Percentiles rank a stretch among this genome's conserved stretches.
phyloP scores from a whole-genome alignment of 2,329 filamentous ascomycete genomes.

The Cryphonectria parasitica region DNA sequence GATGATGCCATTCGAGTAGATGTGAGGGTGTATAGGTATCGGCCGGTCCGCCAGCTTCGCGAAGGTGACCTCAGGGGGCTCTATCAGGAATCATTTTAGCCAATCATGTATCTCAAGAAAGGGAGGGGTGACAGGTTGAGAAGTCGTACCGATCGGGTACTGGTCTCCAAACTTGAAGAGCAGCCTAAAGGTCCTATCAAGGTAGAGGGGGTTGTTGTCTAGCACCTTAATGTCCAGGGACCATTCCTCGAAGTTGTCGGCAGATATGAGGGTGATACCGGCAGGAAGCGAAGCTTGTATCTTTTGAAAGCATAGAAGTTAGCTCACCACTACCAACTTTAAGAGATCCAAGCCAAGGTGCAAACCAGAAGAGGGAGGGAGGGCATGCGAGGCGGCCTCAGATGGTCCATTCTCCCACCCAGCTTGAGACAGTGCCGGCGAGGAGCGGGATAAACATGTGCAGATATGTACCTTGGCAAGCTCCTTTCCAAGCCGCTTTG shows the following conservation, averaged over 20 bases:
- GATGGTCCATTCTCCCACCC: background rate
- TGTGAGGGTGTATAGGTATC: conserved; percentile 94
- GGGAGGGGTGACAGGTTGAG: background rate
- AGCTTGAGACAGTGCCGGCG: background rate
- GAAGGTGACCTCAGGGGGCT: conserved; percentile 94
- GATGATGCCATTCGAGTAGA: conserved; percentile 98
- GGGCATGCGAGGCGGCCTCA: background rate
- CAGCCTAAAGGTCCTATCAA: conserved; percentile 77
- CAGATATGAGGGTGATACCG: conserved; percentile 77
- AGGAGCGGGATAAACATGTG: no score
- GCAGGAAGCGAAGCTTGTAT: conserved; percentile 63
- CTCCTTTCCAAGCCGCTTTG: conserved; percentile 64
- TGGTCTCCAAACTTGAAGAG: conserved; percentile 82
- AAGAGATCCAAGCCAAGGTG: background rate
- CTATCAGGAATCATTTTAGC: conserved; percentile 47
- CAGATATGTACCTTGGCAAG: conserved; percentile 53
- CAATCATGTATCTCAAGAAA: background rate
- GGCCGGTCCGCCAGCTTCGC: conserved; percentile 64
- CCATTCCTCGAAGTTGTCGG: conserved; percentile 89
- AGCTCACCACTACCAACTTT: conserved; percentile 5
- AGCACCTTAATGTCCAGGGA: conserved; percentile 88
- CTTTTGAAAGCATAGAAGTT: conserved; percentile 39
- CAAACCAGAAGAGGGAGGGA: background rate
- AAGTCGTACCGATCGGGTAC: conserved; percentile 86
- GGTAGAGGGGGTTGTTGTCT: conserved; percentile 87